Percentiles rank a stretch among this genome's conserved stretches.
Conservation (phyloP, 768 basidiomycete species). For the Stropharia rugosoannulata region DNA sequence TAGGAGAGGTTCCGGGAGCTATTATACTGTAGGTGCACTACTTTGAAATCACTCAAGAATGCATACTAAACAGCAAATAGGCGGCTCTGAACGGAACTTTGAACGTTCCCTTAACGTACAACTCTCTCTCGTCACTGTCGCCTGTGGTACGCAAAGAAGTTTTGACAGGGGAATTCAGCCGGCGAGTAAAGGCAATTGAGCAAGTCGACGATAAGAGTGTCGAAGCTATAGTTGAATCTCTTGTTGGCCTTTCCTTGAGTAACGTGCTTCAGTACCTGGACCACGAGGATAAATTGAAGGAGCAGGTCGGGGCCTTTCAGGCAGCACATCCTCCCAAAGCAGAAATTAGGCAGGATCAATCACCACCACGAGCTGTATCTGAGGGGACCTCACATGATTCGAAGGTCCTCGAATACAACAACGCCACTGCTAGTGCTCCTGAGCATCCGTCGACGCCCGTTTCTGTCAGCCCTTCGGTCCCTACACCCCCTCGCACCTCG, state of each 20-base stretch:
- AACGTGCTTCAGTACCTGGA: conserved; percentile 79
- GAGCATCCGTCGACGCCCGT: conserved; percentile 88
- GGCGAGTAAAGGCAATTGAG: conserved; percentile 63
- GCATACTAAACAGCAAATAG: conserved; percentile 31
- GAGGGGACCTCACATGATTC: conserved; percentile 61
- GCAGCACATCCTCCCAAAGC: conserved; percentile 24
- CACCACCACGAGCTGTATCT: conserved; percentile 44
- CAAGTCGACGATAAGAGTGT: conserved; percentile 55
- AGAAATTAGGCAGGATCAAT: conserved; percentile 32
- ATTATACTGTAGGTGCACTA: conserved; percentile 63
- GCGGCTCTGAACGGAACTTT: conserved; percentile 80
- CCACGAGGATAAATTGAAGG: conserved; percentile 61
- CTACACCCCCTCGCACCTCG: conserved; percentile 81
- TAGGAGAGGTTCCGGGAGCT: conserved; percentile 82
- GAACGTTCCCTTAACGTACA: conserved; percentile 84
- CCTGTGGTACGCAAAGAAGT: conserved; percentile 89
- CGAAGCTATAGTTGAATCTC: conserved; percentile 66
- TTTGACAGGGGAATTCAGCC: conserved; percentile 77
- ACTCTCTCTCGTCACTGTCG: conserved; percentile 77
- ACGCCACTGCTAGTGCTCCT: conserved; percentile 83
- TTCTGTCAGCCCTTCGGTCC: conserved; percentile 71
- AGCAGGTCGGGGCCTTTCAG: conserved; percentile 53
- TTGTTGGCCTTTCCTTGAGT: conserved; percentile 68
- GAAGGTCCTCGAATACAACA: conserved; percentile 60
- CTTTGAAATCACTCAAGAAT: background rate